Conservation (phyloP, 805 yeast genomes). For the Yamadazyma sp. region DNA sequence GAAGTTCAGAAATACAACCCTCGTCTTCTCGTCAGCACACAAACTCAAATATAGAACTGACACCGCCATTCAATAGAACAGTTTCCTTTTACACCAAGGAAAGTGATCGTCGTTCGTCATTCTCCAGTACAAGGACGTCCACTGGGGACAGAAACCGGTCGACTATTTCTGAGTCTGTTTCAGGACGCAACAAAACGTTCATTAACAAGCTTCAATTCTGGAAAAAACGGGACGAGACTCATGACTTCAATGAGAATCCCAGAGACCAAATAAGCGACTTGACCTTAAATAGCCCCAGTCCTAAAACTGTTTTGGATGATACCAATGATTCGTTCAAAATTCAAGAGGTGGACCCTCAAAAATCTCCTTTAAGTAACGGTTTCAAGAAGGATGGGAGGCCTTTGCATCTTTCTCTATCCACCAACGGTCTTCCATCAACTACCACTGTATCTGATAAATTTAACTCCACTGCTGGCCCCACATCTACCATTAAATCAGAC, state of each 20-base stretch:
- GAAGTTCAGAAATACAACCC: neutral
- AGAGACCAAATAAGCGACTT: slow-evolving; percentile 15
- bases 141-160: slow-evolving; percentile 1
- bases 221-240: slow-evolving; percentile 25
- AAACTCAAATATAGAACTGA: too few species aligned
- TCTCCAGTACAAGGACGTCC: slow-evolving; percentile 13
- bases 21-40: too few species aligned
- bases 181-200: slow-evolving; percentile 20
- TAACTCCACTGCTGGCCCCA: neutral
- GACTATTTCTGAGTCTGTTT: neutral
- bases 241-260: neutral
- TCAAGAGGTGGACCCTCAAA: neutral
- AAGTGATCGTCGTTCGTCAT: slow-evolving; percentile 15
- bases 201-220: slow-evolving; percentile 40
- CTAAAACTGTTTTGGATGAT: slow-evolving; percentile 15
- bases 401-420: neutral
- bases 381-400: slow-evolving; percentile 1
- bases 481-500: neutral
- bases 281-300: slow-evolving; percentile 16
- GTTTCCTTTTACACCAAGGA: slow-evolving; percentile 22
- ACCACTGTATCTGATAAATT: too few species aligned
- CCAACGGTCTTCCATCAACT: neutral
- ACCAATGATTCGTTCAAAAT: neutral
- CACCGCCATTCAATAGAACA: slow-evolving; percentile 18
- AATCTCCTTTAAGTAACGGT: neutral